phyloP scores from a whole-genome alignment of 1,284 basidiomycete species.

The Ustilago tritici region DNA sequence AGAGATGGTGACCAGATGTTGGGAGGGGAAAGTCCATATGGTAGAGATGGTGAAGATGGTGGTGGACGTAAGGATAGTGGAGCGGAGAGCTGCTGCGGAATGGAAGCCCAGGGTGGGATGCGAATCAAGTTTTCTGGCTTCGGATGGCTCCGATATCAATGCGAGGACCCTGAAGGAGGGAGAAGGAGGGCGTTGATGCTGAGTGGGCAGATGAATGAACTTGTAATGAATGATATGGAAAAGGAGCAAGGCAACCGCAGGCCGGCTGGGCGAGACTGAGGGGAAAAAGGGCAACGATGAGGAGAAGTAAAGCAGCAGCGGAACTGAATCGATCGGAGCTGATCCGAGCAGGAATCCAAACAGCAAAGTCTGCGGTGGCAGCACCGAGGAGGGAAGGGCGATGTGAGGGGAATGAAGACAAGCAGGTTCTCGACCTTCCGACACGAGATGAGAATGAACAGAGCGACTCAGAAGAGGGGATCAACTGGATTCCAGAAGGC shows the following conservation, averaged over 20 bases:
- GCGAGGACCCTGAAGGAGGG: constrained; percentile 1
- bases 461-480: constrained; percentile 19
- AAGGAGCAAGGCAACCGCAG: too few relatives aligned
- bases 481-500: constrained; percentile 12
- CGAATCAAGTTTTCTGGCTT: not conserved
- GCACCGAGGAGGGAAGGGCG: not conserved
- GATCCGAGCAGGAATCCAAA: not conserved
- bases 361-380: not conserved
- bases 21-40: not conserved
- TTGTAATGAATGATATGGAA: too few relatives aligned
- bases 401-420: constrained; percentile 1
- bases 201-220: not conserved
- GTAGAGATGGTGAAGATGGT: not conserved
- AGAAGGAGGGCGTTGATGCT: not conserved
- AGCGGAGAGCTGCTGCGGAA: not conserved
- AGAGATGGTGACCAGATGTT: too few relatives aligned
- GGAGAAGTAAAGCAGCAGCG: not conserved
- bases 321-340: not conserved
- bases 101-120: not conserved
- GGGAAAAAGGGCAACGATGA: not conserved
- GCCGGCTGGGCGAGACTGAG: not conserved
- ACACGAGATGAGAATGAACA: not conserved
- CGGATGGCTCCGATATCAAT: not conserved
- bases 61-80: not conserved
- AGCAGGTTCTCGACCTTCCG: constrained; percentile 5